Percentiles rank a stretch among this genome's conserved stretches.
Conservation (phyloP, 2,329 filamentous ascomycete species). For the Cladobotryum mycophilum region DNA sequence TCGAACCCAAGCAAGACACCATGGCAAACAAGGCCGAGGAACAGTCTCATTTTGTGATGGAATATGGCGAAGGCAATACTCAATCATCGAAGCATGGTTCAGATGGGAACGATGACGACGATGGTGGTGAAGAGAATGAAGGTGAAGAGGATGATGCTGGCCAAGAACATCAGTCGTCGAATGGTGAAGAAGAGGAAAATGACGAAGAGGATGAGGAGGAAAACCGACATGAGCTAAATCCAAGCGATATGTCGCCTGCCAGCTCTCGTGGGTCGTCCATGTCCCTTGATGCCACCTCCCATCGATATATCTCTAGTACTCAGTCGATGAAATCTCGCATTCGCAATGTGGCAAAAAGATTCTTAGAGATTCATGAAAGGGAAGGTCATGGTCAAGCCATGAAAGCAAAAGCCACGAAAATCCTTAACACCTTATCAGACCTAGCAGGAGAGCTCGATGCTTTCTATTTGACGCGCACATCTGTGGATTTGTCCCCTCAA, state of each 20-base stretch:
- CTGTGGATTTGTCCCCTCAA: slow-evolving; percentile 37
- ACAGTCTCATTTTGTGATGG: slow-evolving; percentile 1
- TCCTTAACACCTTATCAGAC: slow-evolving; percentile 64
- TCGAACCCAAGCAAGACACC: not conserved
- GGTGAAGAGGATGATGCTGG: slow-evolving; percentile 22
- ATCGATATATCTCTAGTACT: slow-evolving; percentile 40
- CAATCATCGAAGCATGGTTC: slow-evolving; percentile 25
- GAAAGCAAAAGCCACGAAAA: slow-evolving; percentile 71
- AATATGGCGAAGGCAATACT: slow-evolving; percentile 14
- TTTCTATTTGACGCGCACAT: slow-evolving; percentile 58
- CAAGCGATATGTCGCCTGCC: slow-evolving; percentile 57
- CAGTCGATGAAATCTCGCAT: slow-evolving; percentile 61
- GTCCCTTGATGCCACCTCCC: slow-evolving; percentile 52
- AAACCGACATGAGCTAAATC: slow-evolving; percentile 43
- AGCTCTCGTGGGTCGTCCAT: slow-evolving; percentile 62
- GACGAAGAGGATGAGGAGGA: slow-evolving; percentile 46
- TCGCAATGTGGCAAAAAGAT: slow-evolving; percentile 69
- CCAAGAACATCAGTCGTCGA: slow-evolving; percentile 36
- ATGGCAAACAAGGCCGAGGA: slow-evolving; percentile 5
- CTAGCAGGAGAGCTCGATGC: slow-evolving; percentile 66
- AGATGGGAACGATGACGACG: slow-evolving; percentile 20
- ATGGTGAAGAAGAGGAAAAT: slow-evolving; percentile 42
- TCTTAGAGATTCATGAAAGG: slow-evolving; percentile 76
- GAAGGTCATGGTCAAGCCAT: slow-evolving; percentile 65
- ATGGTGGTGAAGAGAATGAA: slow-evolving; percentile 4